These are phyloP conservation scores for Zancudomyces culisetae DNA, from an alignment of 371 early-diverging fungal species.

Conservation along the genomic window DNA sequence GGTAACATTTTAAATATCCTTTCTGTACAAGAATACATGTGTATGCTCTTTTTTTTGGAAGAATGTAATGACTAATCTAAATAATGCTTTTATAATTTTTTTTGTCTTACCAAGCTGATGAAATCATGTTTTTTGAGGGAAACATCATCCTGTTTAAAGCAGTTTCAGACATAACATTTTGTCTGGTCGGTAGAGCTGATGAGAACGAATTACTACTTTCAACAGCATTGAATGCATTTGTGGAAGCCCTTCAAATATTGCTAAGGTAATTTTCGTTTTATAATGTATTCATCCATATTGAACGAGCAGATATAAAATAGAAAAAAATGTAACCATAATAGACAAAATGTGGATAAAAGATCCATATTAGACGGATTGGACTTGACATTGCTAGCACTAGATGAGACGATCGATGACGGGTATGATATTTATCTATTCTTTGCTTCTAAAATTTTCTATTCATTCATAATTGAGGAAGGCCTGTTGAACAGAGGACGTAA, in stretches of 20 bases:
- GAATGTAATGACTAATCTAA: too few relatives aligned
- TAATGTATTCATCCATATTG: too few relatives aligned
- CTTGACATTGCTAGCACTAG: slow-evolving; percentile 71
- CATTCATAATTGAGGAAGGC: too few relatives aligned
- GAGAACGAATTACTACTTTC: slow-evolving; percentile 85
- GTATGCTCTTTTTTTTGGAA: too few relatives aligned
- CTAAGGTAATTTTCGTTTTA: slow-evolving; percentile 38
- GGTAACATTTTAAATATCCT: background rate
- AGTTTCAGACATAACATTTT: slow-evolving; percentile 71
- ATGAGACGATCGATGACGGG: slow-evolving; percentile 92
- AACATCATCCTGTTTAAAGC: slow-evolving; percentile 73
- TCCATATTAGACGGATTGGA: slow-evolving; percentile 78
- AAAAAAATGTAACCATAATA: too few relatives aligned
- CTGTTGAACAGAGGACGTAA: too few relatives aligned
- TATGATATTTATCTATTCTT: background rate
- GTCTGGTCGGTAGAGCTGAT: slow-evolving; percentile 74
- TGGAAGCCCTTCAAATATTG: slow-evolving; percentile 65
- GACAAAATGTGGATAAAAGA: slow-evolving; percentile 80
- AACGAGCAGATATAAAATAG: too few relatives aligned
- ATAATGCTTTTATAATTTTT: too few relatives aligned
- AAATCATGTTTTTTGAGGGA: slow-evolving; percentile 77
- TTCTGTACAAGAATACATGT: too few relatives aligned
- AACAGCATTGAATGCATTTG: slow-evolving; percentile 56
- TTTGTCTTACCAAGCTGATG: too few relatives aligned
- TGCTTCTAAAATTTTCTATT: background rate